Base-by-base conservation (phyloP, 768 basidiomycete species). In the Suillus brevipes region DNA sequence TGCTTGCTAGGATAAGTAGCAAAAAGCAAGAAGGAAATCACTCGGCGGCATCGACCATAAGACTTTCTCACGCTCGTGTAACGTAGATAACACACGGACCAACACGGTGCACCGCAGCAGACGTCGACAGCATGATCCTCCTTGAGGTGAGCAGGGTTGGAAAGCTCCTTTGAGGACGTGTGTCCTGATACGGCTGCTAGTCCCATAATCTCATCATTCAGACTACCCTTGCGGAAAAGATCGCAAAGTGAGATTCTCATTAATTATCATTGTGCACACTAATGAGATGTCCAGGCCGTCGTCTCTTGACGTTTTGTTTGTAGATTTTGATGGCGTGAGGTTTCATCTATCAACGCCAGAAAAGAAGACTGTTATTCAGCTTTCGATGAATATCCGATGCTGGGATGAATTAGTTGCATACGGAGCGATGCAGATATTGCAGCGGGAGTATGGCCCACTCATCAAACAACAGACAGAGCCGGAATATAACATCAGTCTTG, bases 341-440 rank as follows among this genome's bases (percentile, higher is more conserved):
- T 99, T 98, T 80, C 96, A 91, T 76, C 79, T 99, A 56, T 92
- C 92, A 16, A 95, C 95, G 0, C 91, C 91, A 4, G 87, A 92
- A 28, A 88, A 90, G 74, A 94, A 97, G 82, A 89, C 91, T 0
- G 74, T 83, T 5, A 81, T 99, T 25, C 80, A 92, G 45, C 85
- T 99, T 25, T 99, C 97, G 37, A 99, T 99, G 95, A 89, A 90
- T 77, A 95, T 99, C 65, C 90, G 93, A 58, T 99, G 97, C 81
- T 99, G 97, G 97, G 87, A 90, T 66, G 95, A 99, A 75, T 87
- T 99, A 53, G 89, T 89, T 13, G 82, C 84, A 61, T 97, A 93
- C 72, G 97, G 97, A 53, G 97, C 93, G 1, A 71, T 88, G 38
- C 87, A 93, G 60, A 78, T 97, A 42, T 78, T 99, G 63, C 78